Evolutionary conservation across 331 rosid genomes (phyloP), one percentile per base, ranked within the genome.

Genomic region (Arachis monticola): DNA sequence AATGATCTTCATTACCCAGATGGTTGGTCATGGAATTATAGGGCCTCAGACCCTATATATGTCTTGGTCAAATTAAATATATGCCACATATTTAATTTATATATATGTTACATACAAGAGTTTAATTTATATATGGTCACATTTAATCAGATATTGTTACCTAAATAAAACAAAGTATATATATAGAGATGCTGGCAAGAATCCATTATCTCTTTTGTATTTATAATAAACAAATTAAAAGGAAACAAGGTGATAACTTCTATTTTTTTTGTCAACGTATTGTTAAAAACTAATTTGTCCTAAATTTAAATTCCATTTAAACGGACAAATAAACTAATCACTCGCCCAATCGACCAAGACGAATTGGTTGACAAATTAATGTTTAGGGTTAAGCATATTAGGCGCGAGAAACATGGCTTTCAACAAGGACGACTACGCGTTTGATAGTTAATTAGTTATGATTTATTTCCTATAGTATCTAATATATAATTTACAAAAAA

Each of bases 331-430:
- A 22, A 22, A 22, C 27, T 22, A 22, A 22, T 22, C 27, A 22
- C 27, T 22, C 1, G 27, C 22, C 22, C 22, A 17, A 17, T 17
- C 22, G 22, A 17, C 22, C 22, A 22, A 22, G 1, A 22, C 27
- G 27, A 22, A 0, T 22, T 22, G 27, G 27, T 22, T 22, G 27
- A 22, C 27, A 22, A 76, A 48, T 32, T 47, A 73, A 48, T 51
- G 22, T n/a, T 14, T 67, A 56, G 70, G 62, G 55, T 11, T 13
- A 55, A 60, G 66, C 68, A 27, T 45, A 64, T 35, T 40, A 13
- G 6, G 10, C 47, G 64, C 85, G 48, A 50, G 12, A 64, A 81
- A 79, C 83, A 74, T 84, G 85, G 50, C 86, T 65, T 63, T 63
- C 53, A 73, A 78, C 65, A 64, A 58, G 78, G 81, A 59, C 57